Evolutionary conservation across 805 yeast genomes (phyloP).

Genomic region (Candida quercuum): DNA sequence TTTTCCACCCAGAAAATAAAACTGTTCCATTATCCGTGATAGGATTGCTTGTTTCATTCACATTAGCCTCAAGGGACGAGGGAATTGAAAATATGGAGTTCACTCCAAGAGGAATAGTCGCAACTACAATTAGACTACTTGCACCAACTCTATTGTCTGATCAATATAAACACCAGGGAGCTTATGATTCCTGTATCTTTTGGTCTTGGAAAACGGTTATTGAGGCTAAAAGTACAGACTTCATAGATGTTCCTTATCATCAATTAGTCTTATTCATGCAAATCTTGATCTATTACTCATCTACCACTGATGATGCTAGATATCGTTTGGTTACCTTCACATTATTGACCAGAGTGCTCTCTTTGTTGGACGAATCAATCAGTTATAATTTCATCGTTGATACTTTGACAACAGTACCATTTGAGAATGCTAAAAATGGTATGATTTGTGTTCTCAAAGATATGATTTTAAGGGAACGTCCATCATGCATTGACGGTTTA

Average conservation of each 20-base stretch:
- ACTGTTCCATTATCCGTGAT: slow-evolving; percentile 25
- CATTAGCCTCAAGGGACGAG: slow-evolving; percentile 20
- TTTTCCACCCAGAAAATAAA: slow-evolving; percentile 24
- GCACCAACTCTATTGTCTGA: slow-evolving; percentile 33
- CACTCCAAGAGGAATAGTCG: slow-evolving; percentile 27
- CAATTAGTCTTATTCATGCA: slow-evolving; percentile 36
- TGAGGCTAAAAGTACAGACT: slow-evolving; percentile 15
- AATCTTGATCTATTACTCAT: slow-evolving; percentile 32
- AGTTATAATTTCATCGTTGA: slow-evolving; percentile 60
- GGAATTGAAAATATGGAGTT: slow-evolving; percentile 10
- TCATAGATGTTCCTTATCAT: slow-evolving; percentile 25
- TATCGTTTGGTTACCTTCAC: slow-evolving; percentile 46
- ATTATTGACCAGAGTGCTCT: slow-evolving; percentile 57
- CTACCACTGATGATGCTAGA: slow-evolving; percentile 31
- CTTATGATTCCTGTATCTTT: slow-evolving; percentile 26
- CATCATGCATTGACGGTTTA: slow-evolving; percentile 7
- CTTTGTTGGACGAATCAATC: slow-evolving; percentile 48
- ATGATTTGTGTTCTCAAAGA: slow-evolving; percentile 67
- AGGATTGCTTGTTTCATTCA: slow-evolving; percentile 28
- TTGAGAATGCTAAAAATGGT: slow-evolving; percentile 52
- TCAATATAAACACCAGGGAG: slow-evolving; percentile 17
- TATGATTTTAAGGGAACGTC: slow-evolving; percentile 38
- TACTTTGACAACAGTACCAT: slow-evolving; percentile 62
- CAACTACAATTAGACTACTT: slow-evolving; percentile 34
- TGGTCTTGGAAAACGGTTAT: slow-evolving; percentile 34